Base-by-base conservation (phyloP, 2,329 filamentous ascomycete genomes). In the Fusarium pseudograminearum region DNA sequence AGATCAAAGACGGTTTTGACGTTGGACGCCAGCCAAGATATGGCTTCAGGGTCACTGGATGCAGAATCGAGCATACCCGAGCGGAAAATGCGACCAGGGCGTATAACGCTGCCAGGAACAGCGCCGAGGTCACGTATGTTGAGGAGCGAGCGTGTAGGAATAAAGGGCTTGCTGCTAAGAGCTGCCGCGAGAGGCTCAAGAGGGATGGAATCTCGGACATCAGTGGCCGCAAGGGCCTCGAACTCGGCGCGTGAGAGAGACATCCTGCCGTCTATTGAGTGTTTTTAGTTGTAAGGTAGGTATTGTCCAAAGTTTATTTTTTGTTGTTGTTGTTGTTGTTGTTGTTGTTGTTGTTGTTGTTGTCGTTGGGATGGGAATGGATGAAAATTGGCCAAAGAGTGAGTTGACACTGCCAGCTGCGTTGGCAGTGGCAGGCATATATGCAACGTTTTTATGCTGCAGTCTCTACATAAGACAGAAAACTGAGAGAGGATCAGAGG, bases 61-160 rank as follows among this genome's bases (percentile, higher is more conserved):
- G 71, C 78, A 3, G 77, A 68, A 48, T 75, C 73, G 15, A 87
- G 79, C 18, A 80, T 80, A 41, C 84, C 85, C 61, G 81, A 83
- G 65, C 85, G 84, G 76, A 81, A 86, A 67, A 80, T 78, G 55
- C 80, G 80, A 28, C 80, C 79, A 2, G 80, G 69, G 2, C 80
- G 80, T 59, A 87, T 70, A 8, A 75, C 69, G 61, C 80, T 82
- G 38, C 78, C 78, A 6, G 80, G 80, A 2, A 86, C 74, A 30
- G 80, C 77, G 54, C 84, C 85, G 15, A 86, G 72, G 71, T 87
- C 85, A 51, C 85, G 84, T 52, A 83, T 77, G 77, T 87, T 87
- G 79, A 86, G 82, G 30, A 85, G 83, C 36, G 83, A 82, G 28
- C 78, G 79, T 30, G 83, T 75, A 55, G 76, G 71, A 64, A 86